Base-by-base conservation (phyloP, 495 filamentous ascomycete genomes). In the Penicillium samsonianum region DNA sequence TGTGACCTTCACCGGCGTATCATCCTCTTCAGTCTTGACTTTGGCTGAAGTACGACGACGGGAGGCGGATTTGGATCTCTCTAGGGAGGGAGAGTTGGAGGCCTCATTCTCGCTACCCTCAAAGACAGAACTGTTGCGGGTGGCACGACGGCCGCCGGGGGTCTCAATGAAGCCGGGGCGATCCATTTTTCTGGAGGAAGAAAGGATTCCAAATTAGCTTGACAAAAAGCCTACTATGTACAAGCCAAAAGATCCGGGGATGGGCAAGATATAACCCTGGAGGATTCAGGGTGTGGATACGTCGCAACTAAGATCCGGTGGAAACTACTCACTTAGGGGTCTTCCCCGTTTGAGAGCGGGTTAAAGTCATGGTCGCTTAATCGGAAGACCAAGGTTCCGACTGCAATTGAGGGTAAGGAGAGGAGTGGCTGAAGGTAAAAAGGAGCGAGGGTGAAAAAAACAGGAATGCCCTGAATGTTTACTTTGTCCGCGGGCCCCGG, bases 101-200 rank as follows among this genome's bases (percentile, higher is more conserved):
- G 55, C 57, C 33, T 74, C 72, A 42, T 71, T 63, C 41, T 66
- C 68, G 42, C 65, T 65, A 45, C 53, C 57, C 0, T 73, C 75
- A 16, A 71, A 59, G 26, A 67, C 62, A 46, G 72, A 65, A 67
- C 77, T 80, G 67, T 72, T 76, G 59, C 78, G 73, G 37, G 65
- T 76, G 50, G 67, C 65, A 50, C 80, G 71, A 57, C 74, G 70
- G 48, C 78, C 70, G 45, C 78, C 70, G 50, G 84, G 82, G 14
- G 84, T 85, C 59, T 83, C 82, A 50, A 85, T 78, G 58, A 79
- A 84, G 50, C 80, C 82, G 35, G 78, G 78, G 49, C 80, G 78
- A 30, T 80, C 78, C 55, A 80, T 77, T 71, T 82, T 85, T 67
- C 84, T 87, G 48, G 10, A 31, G 19, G 43, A 38, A 54, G 45